Evolutionary conservation across 441 rosid species (phyloP).

Genomic region (Aquilaria agallochum): DNA sequence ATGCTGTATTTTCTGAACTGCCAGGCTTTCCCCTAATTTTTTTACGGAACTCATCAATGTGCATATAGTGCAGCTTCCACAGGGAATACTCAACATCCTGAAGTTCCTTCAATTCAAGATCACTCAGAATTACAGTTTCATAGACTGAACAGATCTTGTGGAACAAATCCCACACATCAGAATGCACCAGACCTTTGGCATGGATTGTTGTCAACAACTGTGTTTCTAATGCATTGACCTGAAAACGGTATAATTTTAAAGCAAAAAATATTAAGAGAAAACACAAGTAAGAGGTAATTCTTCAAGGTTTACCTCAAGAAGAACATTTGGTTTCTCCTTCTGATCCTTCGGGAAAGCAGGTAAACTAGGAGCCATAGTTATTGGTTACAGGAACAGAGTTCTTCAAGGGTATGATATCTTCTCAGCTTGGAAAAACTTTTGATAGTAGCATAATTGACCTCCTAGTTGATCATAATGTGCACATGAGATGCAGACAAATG

Average conservation of each 20-base stretch:
- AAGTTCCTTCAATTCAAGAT: slow-evolving; percentile 47
- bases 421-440: slow-evolving; percentile 4
- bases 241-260: slow-evolving; percentile 22
- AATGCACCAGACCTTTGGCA: slow-evolving; percentile 47
- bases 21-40: slow-evolving; percentile 39
- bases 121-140: slow-evolving; percentile 49
- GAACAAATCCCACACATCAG: slow-evolving; percentile 56
- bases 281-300: not conserved
- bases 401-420: slow-evolving; percentile 18
- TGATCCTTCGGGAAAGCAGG: slow-evolving; percentile 27
- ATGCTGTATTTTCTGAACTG: slow-evolving; percentile 20
- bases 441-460: slow-evolving; percentile 9
- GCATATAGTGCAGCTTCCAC: slow-evolving; percentile 87
- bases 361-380: slow-evolving; percentile 31
- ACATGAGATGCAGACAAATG: not conserved
- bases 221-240: slow-evolving; percentile 69
- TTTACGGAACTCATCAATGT: slow-evolving; percentile 88
- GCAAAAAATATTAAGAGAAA: slow-evolving; percentile 9
- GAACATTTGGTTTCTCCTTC: slow-evolving; percentile 40
- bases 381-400: slow-evolving; percentile 16
- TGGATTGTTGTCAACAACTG: slow-evolving; percentile 57
- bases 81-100: slow-evolving; percentile 80
- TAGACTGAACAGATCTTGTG: slow-evolving; percentile 49
- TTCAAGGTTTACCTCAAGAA: slow-evolving; percentile 45
- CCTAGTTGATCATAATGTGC: slow-evolving; percentile 5